These are phyloP conservation scores for Curvularia verruculosa DNA, from an alignment of 2,329 filamentous ascomycete species.

Conservation along the genomic window DNA sequence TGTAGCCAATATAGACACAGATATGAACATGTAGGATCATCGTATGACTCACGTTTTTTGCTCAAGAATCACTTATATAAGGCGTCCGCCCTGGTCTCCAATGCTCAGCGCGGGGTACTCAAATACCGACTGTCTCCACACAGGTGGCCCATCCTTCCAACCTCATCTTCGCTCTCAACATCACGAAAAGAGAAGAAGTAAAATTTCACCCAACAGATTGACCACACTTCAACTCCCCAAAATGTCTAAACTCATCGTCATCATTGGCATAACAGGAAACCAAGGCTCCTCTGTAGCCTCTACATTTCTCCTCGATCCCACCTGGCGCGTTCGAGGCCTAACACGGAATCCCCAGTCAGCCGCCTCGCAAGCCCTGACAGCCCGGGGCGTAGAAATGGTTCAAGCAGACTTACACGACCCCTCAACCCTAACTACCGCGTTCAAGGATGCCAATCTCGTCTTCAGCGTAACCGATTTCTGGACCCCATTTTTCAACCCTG, in stretches of 20 bases:
- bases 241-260: neutral
- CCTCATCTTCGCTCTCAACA: neutral
- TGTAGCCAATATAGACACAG: neutral
- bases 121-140: neutral
- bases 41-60: neutral
- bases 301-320: neutral
- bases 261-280: neutral
- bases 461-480: neutral
- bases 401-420: neutral
- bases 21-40: neutral
- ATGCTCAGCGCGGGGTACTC: neutral
- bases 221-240: neutral
- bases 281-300: neutral
- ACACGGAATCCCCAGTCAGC: neutral
- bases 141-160: neutral
- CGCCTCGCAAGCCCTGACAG: neutral
- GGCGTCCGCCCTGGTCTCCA: neutral
- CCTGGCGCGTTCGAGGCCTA: neutral
- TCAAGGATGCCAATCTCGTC: neutral
- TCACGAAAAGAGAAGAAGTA: neutral
- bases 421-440: neutral
- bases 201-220: neutral
- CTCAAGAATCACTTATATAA: neutral
- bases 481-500: neutral
- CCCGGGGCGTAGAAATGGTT: neutral